Percentiles rank a stretch among this genome's conserved stretches.
phyloP scores from a whole-genome alignment of 768 basidiomycete species.

The Psilocybe tampanensis region DNA sequence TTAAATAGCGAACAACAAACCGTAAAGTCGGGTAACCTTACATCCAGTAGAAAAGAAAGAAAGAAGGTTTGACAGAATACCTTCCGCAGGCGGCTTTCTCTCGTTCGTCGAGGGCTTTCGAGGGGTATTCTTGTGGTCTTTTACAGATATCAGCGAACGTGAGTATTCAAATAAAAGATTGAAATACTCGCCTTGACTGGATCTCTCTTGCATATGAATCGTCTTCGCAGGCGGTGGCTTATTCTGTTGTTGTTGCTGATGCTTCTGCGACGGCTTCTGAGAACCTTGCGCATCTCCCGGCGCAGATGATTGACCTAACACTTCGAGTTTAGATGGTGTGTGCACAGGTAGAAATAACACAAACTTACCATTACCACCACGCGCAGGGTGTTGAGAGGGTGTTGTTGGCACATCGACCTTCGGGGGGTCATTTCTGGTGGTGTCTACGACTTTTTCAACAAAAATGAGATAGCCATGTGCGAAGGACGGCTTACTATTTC shows the following conservation, averaged over 20 bases:
- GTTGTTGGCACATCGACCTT: constrained; percentile 17
- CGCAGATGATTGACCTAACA: neutral
- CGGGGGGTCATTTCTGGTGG: constrained; percentile 4
- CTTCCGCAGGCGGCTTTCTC: constrained; percentile 10
- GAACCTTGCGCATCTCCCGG: neutral
- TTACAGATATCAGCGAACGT: constrained; percentile 13
- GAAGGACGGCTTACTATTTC: neutral
- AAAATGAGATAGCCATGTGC: neutral
- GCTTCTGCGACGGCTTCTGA: neutral
- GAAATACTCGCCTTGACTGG: constrained; percentile 13
- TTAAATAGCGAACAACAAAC: neutral
- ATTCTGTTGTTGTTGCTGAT: neutral
- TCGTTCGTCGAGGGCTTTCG: constrained; percentile 15
- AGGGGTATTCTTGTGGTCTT: constrained; percentile 14
- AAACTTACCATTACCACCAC: constrained; percentile 16
- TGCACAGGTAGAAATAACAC: constrained; percentile 4
- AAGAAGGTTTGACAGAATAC: neutral
- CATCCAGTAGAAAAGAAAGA: neutral
- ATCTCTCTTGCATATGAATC: constrained; percentile 13
- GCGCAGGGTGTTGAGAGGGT: constrained; percentile 14
- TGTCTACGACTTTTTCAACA: neutral
- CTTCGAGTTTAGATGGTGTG: neutral
- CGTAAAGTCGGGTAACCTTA: neutral
- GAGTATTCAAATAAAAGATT: constrained; percentile 10
- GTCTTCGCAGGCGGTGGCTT: too few relatives aligned